Conservation (phyloP, 345 rosid genomes). For the Ailanthus altissimus region DNA sequence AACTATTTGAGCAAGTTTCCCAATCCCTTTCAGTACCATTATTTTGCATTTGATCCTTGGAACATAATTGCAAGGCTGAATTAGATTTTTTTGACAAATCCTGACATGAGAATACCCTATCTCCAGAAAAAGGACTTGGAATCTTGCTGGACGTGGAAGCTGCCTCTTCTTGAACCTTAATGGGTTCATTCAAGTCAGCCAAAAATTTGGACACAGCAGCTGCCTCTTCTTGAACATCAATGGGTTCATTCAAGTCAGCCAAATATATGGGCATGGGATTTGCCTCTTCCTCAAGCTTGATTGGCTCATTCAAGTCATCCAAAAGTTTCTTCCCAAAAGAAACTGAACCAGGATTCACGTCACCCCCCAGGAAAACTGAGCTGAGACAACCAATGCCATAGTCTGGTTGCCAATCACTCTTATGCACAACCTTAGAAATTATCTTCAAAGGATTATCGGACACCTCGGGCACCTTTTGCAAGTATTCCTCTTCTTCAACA, state of each 20-base stretch:
- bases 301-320: constrained; percentile 56
- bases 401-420: constrained; percentile 17
- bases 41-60: constrained; percentile 5
- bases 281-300: constrained; percentile 37
- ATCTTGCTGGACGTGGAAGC: constrained; percentile 24
- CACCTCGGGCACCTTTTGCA: constrained; percentile 14
- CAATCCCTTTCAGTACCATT: constrained; percentile 20
- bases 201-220: constrained; percentile 20
- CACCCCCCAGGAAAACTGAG: constrained; percentile 14
- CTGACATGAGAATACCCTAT: constrained; percentile 6
- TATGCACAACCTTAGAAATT: constrained; percentile 23
- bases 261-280: constrained; percentile 21
- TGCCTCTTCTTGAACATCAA: constrained; percentile 35
- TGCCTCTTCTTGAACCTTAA: constrained; percentile 35
- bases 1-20: constrained; percentile 22
- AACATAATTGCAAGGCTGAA: constrained; percentile 15
- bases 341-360: neutral
- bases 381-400: constrained; percentile 5
- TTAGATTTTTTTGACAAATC: constrained; percentile 20
- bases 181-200: constrained; percentile 57
- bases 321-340: constrained; percentile 25
- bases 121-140: constrained; percentile 25
- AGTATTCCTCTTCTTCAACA: constrained; percentile 34
- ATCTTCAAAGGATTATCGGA: constrained; percentile 22
- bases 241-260: constrained; percentile 57